Conservation (phyloP, 139 green algal species). For the Haematococcus sp. region DNA sequence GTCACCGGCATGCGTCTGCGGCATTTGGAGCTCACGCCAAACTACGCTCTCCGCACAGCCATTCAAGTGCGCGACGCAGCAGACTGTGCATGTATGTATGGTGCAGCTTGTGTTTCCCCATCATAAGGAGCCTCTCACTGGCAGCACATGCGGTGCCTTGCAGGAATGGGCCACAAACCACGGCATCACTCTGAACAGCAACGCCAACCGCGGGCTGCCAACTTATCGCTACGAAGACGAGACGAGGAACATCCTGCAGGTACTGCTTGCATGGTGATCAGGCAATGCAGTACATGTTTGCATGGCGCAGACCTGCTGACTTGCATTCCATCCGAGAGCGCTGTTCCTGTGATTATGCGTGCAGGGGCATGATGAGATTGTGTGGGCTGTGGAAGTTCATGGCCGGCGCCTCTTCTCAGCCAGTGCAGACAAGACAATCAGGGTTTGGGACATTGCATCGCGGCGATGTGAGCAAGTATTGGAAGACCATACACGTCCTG, state of each 20-base stretch:
- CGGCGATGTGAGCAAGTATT: constrained; percentile 75
- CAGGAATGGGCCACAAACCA: constrained; percentile 79
- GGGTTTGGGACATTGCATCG: constrained; percentile 82
- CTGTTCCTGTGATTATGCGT: background rate
- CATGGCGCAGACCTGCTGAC: too few relatives aligned
- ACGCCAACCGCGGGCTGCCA: background rate
- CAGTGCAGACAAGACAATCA: constrained; percentile 89
- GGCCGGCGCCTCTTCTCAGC: constrained; percentile 77
- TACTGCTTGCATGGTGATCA: constrained; percentile 15
- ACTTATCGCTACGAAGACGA: constrained; percentile 47
- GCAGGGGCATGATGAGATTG: constrained; percentile 93
- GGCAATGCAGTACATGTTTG: background rate
- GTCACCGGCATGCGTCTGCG: constrained; percentile 85
- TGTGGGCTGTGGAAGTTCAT: constrained; percentile 88
- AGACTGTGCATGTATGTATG: background rate
- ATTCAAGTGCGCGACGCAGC: constrained; percentile 59
- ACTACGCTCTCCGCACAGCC: constrained; percentile 86
- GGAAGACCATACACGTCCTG: constrained; percentile 87
- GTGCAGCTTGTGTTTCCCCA: background rate
- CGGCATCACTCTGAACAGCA: constrained; percentile 48
- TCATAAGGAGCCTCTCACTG: background rate
- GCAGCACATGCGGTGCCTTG: background rate
- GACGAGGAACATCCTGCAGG: constrained; percentile 75
- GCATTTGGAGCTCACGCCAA: constrained; percentile 88
- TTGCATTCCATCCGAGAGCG: too few relatives aligned